These are phyloP conservation scores for Erigeron canadensis DNA, from an alignment of 129 eudicot genomes.

Conservation along the genomic window DNA sequence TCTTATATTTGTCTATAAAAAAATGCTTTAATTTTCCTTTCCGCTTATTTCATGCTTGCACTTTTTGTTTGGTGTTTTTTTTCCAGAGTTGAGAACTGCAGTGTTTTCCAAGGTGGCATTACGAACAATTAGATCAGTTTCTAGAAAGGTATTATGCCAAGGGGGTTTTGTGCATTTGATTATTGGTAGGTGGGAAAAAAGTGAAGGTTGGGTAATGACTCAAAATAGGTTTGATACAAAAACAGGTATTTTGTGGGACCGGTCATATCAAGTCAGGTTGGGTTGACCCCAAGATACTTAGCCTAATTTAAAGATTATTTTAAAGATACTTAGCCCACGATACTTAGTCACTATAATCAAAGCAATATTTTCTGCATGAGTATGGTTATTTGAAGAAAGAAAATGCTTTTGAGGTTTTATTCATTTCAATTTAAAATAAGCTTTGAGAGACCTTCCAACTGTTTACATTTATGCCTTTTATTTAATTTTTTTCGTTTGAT, in stretches of 20 bases:
- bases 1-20: slow-evolving; percentile 2
- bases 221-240: neutral
- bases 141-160: slow-evolving; percentile 60
- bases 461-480: neutral
- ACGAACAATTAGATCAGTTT: slow-evolving; percentile 86
- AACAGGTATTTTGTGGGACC: neutral
- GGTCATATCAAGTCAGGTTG: neutral
- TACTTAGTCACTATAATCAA: no score
- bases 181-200: neutral
- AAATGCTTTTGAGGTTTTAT: neutral
- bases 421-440: neutral
- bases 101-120: slow-evolving; percentile 95
- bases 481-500: neutral
- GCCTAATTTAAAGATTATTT: no score
- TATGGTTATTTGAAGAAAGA: neutral
- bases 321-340: no score
- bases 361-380: neutral
- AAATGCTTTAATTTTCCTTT: neutral
- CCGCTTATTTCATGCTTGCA: slow-evolving; percentile 1
- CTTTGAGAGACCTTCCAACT: neutral
- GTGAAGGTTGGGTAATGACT: neutral
- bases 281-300: neutral
- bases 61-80: slow-evolving; percentile 1
- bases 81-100: slow-evolving; percentile 90
- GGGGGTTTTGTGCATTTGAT: neutral